Conservation (phyloP, 1,139 yeast genomes). For the Kluyveromyces sp. region DNA sequence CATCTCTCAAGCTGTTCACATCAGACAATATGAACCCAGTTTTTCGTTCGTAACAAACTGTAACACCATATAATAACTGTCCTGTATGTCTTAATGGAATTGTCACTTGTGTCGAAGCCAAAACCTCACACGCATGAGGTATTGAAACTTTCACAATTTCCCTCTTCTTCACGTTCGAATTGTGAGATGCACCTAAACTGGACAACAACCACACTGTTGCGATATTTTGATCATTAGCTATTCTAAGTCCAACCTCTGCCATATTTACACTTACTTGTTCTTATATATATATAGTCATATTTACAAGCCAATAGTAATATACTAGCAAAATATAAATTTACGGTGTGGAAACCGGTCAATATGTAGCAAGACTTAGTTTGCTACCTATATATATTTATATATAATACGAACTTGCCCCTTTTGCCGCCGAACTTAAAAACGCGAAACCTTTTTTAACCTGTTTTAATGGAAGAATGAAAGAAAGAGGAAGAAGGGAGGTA, state of each 20-base stretch:
- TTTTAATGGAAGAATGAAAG: too few species aligned
- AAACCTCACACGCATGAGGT: constrained; percentile 24
- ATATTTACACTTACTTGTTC: neutral
- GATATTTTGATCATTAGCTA: constrained; percentile 4
- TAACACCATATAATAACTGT: constrained; percentile 25
- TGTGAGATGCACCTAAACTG: constrained; percentile 13
- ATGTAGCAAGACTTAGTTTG: too few species aligned
- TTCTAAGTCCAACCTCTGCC: neutral
- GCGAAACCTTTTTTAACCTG: too few species aligned
- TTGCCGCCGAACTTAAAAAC: too few species aligned
- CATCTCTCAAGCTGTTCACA: constrained; percentile 15
- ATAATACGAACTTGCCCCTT: too few species aligned
- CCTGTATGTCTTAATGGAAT: constrained; percentile 25
- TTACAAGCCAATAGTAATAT: too few species aligned
- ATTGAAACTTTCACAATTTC: constrained; percentile 27
- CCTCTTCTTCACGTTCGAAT: constrained; percentile 15
- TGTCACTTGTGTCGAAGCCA: constrained; percentile 13
- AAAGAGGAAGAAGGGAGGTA: too few species aligned
- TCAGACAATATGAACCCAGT: constrained; percentile 27
- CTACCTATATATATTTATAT: too few species aligned
- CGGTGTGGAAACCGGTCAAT: too few species aligned
- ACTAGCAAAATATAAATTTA: too few species aligned
- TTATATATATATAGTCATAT: neutral
- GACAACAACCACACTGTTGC: constrained; percentile 19
- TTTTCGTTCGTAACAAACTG: constrained; percentile 26